These are phyloP conservation scores for Haberlea rhodopensis DNA, from an alignment of 257 asterid genomes.

Conservation along the genomic window DNA sequence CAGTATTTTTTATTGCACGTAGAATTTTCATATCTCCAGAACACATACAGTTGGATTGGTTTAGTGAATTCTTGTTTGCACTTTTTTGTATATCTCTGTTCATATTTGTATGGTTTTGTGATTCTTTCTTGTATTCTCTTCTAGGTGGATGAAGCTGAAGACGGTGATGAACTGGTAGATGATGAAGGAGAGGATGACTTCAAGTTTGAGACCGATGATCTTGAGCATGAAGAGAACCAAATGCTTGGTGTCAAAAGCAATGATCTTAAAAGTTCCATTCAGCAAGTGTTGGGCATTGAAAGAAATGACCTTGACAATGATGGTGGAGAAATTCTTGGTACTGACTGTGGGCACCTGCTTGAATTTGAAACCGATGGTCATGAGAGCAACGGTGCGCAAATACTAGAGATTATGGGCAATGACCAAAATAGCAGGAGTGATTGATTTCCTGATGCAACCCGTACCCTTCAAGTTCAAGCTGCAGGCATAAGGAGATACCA, in stretches of 20 bases:
- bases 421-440: slow-evolving; percentile 15
- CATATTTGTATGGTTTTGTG: slow-evolving; percentile 6
- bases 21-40: background rate
- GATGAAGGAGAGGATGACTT: slow-evolving; percentile 38
- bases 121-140: slow-evolving; percentile 1
- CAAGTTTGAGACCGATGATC: slow-evolving; percentile 33
- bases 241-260: slow-evolving; percentile 28
- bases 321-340: slow-evolving; percentile 28
- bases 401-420: slow-evolving; percentile 28
- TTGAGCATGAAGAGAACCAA: slow-evolving; percentile 28
- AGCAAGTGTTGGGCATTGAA: slow-evolving; percentile 34
- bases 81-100: background rate
- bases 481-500: slow-evolving; percentile 35
- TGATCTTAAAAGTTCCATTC: slow-evolving; percentile 34
- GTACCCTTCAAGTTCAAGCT: too few species aligned
- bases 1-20: background rate
- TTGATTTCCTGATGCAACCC: slow-evolving; percentile 21
- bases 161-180: slow-evolving; percentile 41
- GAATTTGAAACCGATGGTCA: slow-evolving; percentile 30
- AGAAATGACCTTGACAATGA: slow-evolving; percentile 31
- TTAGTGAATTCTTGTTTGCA: slow-evolving; percentile 6
- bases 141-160: slow-evolving; percentile 49
- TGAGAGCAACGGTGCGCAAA: slow-evolving; percentile 24
- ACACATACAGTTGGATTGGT: slow-evolving; percentile 6
- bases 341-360: slow-evolving; percentile 27